These are phyloP conservation scores for Paracoccidioides lutzii DNA, from an alignment of 2,329 filamentous ascomycete genomes.

Conservation along the genomic window DNA sequence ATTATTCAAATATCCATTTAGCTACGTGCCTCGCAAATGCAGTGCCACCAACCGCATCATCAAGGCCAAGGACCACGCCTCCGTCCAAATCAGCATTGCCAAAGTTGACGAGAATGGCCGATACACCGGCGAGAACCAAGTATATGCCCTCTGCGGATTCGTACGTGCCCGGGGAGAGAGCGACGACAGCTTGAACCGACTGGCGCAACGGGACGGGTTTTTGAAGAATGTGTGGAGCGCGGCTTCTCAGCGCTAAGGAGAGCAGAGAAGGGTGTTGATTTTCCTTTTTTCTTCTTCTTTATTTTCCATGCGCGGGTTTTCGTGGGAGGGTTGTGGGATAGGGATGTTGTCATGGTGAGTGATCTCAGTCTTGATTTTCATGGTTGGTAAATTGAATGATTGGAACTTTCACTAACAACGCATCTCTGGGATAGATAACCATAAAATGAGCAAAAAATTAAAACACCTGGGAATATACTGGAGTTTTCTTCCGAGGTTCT, in stretches of 20 bases:
- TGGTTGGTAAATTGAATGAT: neutral
- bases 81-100: slow-evolving; percentile 89
- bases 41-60: slow-evolving; percentile 99
- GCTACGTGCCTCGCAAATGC: slow-evolving; percentile 98
- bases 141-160: slow-evolving; percentile 95
- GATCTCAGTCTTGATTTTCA: too few relatives aligned
- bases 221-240: slow-evolving; percentile 95
- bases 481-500: slow-evolving; percentile 2
- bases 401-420: neutral
- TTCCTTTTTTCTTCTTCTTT: neutral
- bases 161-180: slow-evolving; percentile 95
- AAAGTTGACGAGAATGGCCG: slow-evolving; percentile 99
- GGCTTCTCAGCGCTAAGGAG: slow-evolving; percentile 40
- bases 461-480: neutral
- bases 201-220: slow-evolving; percentile 90
- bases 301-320: slow-evolving; percentile 6
- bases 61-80: slow-evolving; percentile 99
- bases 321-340: slow-evolving; percentile 10
- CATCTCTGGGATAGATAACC: neutral
- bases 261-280: neutral
- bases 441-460: neutral
- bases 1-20: slow-evolving; percentile 28
- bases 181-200: slow-evolving; percentile 90
- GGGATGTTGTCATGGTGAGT: slow-evolving; percentile 6
- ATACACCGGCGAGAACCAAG: slow-evolving; percentile 92